Conservation (phyloP, 257 asterid species). For the Echium plantagineum region DNA sequence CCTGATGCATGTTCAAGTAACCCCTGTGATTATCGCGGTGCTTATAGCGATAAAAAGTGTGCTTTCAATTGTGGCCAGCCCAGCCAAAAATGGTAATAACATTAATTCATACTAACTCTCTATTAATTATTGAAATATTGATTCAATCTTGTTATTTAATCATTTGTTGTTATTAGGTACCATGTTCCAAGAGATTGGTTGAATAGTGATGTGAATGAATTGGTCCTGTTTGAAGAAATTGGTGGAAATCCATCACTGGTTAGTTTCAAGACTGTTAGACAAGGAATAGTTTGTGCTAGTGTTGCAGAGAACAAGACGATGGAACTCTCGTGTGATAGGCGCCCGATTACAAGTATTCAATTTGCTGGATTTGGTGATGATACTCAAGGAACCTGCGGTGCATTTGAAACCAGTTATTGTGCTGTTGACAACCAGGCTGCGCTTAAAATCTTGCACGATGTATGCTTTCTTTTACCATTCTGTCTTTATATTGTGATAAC, state of each 20-base stretch:
- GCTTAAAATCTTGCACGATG: conserved; percentile 18
- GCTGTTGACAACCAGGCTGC: conserved; percentile 9
- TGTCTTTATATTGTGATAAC: neutral
- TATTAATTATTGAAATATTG: neutral
- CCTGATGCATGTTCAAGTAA: conserved; percentile 30
- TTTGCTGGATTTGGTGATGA: conserved; percentile 41
- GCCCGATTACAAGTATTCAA: conserved; percentile 24
- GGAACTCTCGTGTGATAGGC: conserved; percentile 38
- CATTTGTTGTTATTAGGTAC: conserved; percentile 20
- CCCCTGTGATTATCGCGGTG: conserved; percentile 69
- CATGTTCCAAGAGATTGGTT: conserved; percentile 57
- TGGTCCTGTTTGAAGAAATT: conserved; percentile 46
- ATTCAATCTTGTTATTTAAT: neutral
- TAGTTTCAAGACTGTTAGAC: conserved; percentile 27
- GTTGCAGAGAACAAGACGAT: conserved; percentile 26
- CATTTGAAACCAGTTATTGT: conserved; percentile 25
- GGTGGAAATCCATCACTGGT: conserved; percentile 45
- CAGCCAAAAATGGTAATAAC: conserved; percentile 44
- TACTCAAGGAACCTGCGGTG: conserved; percentile 31
- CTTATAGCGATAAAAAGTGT: conserved; percentile 33
- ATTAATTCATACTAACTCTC: neutral
- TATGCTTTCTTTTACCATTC: neutral
- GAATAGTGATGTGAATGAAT: conserved; percentile 18
- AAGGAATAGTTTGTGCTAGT: conserved; percentile 30
- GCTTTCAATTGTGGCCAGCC: conserved; percentile 44